phyloP scores from a whole-genome alignment of 495 filamentous ascomycete species.

The Neurospora cerealis region DNA sequence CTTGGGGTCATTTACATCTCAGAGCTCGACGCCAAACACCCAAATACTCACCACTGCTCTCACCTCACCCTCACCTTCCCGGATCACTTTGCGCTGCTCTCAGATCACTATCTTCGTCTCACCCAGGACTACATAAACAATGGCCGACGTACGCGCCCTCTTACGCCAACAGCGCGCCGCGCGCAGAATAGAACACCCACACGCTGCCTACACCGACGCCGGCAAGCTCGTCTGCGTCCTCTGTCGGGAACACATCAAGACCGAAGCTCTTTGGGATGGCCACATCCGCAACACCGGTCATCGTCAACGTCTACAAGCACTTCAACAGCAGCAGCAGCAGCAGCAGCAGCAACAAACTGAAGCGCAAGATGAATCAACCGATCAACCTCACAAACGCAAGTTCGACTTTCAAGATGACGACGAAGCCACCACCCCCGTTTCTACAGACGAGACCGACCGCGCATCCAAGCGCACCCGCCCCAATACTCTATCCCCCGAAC shows the following conservation, averaged over 20 bases:
- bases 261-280: conserved; percentile 49
- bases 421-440: conserved; percentile 17
- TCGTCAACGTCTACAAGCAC: conserved; percentile 25
- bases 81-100: not conserved
- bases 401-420: conserved; percentile 30
- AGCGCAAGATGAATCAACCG: not conserved
- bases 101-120: not conserved
- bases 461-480: conserved; percentile 33
- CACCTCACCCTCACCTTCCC: not conserved
- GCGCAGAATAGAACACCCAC: conserved; percentile 59
- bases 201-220: conserved; percentile 50
- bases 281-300: conserved; percentile 44
- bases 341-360: conserved; percentile 1
- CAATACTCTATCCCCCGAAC: conserved; percentile 12
- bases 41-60: not conserved
- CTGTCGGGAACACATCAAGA: conserved; percentile 50
- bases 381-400: conserved; percentile 26
- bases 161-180: conserved; percentile 72
- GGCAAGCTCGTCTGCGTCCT: conserved; percentile 50
- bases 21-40: not conserved
- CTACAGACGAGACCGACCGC: conserved; percentile 13
- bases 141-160: conserved; percentile 78
- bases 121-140: conserved; percentile 19
- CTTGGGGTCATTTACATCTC: not conserved
- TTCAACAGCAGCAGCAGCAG: conserved; percentile 8